These are phyloP conservation scores for Termitomyces sp. DNA, from an alignment of 768 basidiomycete species.

Conservation along the genomic window DNA sequence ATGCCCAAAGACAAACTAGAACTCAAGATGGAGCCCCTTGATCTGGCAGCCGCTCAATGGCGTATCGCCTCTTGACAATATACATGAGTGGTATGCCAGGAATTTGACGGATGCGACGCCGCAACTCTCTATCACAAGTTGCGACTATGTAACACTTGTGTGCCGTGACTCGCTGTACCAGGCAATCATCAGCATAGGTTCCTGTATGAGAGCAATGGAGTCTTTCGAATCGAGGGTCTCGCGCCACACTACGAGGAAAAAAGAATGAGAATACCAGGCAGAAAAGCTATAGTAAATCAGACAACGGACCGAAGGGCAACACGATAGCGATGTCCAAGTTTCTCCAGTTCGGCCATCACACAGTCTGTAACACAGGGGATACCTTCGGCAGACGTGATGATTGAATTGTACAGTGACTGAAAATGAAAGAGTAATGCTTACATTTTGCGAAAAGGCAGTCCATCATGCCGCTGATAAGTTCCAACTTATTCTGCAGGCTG, in stretches of 20 bases:
- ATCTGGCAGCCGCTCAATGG: conserved; percentile 93
- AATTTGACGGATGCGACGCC: conserved; percentile 86
- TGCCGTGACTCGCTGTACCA: conserved; percentile 91
- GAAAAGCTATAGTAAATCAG: background rate
- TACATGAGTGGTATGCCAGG: conserved; percentile 97
- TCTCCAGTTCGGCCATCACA: conserved; percentile 97
- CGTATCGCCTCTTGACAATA: conserved; percentile 87
- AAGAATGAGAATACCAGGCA: background rate
- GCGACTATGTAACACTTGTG: conserved; percentile 98
- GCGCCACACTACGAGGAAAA: conserved; percentile 68
- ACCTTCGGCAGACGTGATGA: conserved; percentile 41
- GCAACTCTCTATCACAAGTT: conserved; percentile 93
- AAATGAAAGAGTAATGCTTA: conserved; percentile 22
- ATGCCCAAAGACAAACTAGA: background rate
- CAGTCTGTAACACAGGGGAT: conserved; percentile 99
- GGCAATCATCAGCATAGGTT: conserved; percentile 99
- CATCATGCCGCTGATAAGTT: conserved; percentile 98
- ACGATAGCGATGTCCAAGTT: conserved; percentile 92
- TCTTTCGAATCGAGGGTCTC: conserved; percentile 95
- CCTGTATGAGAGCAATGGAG: conserved; percentile 88
- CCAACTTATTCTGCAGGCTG: conserved; percentile 95
- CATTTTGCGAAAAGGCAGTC: conserved; percentile 98
- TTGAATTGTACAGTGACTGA: background rate
- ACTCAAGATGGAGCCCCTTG: conserved; percentile 72
- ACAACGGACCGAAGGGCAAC: conserved; percentile 80